phyloP scores from a whole-genome alignment of 106 monocot genomes.

The Vanilla planifolia region DNA sequence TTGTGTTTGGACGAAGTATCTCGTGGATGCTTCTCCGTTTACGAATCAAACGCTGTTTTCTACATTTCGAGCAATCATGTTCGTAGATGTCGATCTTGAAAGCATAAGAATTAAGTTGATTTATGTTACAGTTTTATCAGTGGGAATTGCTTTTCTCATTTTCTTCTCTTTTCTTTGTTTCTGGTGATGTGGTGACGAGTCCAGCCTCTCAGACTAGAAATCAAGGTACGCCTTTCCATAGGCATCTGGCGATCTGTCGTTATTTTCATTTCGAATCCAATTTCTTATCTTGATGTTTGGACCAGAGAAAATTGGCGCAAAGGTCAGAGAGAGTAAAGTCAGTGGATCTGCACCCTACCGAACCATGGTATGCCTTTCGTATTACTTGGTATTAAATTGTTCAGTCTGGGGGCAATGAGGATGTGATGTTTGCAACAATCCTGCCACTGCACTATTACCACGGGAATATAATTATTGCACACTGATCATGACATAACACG shows the following conservation, averaged over 20 bases:
- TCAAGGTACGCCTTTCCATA: conserved; percentile 38
- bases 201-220: conserved; percentile 85
- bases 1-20: too few relatives aligned
- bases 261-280: conserved; percentile 5
- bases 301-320: conserved; percentile 72
- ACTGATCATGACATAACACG: too few relatives aligned
- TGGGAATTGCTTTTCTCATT: not conserved
- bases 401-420: not conserved
- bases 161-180: conserved; percentile 16
- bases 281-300: conserved; percentile 5
- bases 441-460: not conserved
- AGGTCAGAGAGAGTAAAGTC: conserved; percentile 79
- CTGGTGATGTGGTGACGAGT: conserved; percentile 1
- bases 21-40: too few relatives aligned
- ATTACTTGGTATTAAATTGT: too few relatives aligned
- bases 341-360: conserved; percentile 72
- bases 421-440: not conserved
- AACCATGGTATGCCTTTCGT: conserved; percentile 67
- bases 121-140: too few relatives aligned
- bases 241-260: conserved; percentile 6
- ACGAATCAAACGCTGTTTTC: too few relatives aligned
- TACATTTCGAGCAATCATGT: too few relatives aligned
- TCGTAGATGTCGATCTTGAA: too few relatives aligned
- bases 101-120: too few relatives aligned
- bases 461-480: not conserved